Conservation (phyloP, 805 yeast genomes). For the Metschnikowia aberdeeniae region DNA sequence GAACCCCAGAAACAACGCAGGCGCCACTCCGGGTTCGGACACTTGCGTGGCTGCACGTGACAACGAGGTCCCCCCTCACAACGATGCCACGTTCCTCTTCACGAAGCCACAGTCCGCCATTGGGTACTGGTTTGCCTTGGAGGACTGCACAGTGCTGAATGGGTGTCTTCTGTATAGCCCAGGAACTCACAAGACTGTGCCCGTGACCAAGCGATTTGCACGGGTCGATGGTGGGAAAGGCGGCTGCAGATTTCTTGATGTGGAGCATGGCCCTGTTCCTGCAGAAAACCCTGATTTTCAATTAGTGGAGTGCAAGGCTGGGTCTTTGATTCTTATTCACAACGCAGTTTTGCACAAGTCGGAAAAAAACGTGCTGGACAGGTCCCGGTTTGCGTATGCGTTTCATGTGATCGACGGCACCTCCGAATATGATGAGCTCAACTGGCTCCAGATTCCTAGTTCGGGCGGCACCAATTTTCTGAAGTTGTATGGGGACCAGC, state of each 20-base stretch:
- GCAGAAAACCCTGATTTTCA: slow-evolving; percentile 42
- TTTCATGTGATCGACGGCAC: slow-evolving; percentile 75
- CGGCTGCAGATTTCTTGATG: slow-evolving; percentile 55
- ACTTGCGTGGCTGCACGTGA: slow-evolving; percentile 25
- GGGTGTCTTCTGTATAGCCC: slow-evolving; percentile 70
- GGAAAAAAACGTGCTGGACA: slow-evolving; percentile 49
- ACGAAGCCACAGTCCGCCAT: slow-evolving; percentile 68
- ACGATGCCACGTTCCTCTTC: slow-evolving; percentile 68
- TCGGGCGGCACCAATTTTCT: slow-evolving; percentile 61
- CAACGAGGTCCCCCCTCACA: slow-evolving; percentile 70
- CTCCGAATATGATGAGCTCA: slow-evolving; percentile 54
- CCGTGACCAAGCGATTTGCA: slow-evolving; percentile 60
- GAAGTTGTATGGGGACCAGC: slow-evolving; percentile 31
- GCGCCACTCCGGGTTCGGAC: background rate
- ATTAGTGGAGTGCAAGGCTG: slow-evolving; percentile 62
- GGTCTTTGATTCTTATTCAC: slow-evolving; percentile 66
- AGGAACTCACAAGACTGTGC: slow-evolving; percentile 60
- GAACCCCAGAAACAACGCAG: slow-evolving; percentile 43
- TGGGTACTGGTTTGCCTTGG: slow-evolving; percentile 81
- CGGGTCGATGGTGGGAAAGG: slow-evolving; percentile 43
- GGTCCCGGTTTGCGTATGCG: slow-evolving; percentile 71
- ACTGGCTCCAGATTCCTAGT: slow-evolving; percentile 79
- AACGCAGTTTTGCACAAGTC: slow-evolving; percentile 71
- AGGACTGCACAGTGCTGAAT: slow-evolving; percentile 61
- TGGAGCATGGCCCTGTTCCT: slow-evolving; percentile 20